phyloP scores from a whole-genome alignment of 148 eudicot genomes.

The Gaultheria prostrata region DNA sequence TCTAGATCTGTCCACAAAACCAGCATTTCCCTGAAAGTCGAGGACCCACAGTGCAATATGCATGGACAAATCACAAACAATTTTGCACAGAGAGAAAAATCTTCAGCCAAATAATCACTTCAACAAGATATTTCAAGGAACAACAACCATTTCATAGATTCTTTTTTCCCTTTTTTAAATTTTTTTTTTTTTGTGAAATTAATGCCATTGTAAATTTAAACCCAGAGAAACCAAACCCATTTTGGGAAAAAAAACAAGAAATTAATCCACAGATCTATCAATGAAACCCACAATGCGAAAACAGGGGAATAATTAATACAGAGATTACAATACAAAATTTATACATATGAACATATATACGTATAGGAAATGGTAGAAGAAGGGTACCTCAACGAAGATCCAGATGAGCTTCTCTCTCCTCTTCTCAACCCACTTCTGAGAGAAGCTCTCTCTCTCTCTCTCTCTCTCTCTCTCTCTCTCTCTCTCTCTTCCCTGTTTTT shows the following conservation, averaged over 20 bases:
- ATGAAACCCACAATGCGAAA: not conserved
- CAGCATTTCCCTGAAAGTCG: not conserved
- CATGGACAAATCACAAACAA: not conserved
- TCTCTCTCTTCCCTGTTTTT: not conserved
- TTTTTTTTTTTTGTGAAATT: not conserved
- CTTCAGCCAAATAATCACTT: not conserved
- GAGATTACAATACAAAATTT: not conserved
- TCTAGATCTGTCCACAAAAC: not conserved
- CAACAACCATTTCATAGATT: not conserved
- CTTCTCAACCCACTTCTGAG: not conserved
- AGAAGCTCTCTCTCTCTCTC: not conserved
- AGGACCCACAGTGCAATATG: conserved; percentile 5
- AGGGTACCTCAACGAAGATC: not conserved
- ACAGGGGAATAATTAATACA: not conserved
- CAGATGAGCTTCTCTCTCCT: not conserved
- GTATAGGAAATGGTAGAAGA: not conserved
- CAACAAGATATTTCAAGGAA: not conserved
- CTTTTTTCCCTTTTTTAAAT: not conserved
- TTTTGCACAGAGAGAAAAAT: not conserved
- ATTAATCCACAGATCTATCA: not conserved
- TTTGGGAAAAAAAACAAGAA: not conserved
- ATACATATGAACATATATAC: not conserved
- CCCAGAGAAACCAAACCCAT: not conserved
- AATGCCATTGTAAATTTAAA: not conserved
- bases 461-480: not conserved